A percentile compares a stretch with the other conserved stretches of the same genome.
Conservation (phyloP, 331 rosid genomes). For the Malus hybrid region DNA sequence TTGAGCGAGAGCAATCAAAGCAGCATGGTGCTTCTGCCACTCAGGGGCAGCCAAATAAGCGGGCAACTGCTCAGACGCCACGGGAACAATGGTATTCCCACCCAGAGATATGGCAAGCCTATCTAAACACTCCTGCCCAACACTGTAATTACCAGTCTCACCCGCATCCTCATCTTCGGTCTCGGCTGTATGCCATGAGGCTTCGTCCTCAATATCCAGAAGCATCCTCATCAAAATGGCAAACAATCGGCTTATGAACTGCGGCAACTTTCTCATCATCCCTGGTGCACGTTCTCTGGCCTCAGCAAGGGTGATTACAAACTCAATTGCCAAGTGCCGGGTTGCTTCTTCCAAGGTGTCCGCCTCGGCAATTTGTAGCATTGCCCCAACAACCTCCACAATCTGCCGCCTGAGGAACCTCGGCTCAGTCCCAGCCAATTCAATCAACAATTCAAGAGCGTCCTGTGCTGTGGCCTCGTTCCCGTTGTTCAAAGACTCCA, state of each 20-base stretch:
- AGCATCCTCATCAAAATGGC: conserved; percentile 83
- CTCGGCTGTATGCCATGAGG: conserved; percentile 81
- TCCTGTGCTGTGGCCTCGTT: conserved; percentile 93
- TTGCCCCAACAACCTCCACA: conserved; percentile 78
- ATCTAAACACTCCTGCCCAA: conserved; percentile 93
- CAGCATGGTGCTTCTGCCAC: conserved; percentile 93
- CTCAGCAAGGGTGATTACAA: conserved; percentile 87
- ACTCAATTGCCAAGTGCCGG: conserved; percentile 86
- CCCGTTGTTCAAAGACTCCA: conserved; percentile 71
- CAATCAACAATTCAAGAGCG: conserved; percentile 80
- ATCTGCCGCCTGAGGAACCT: conserved; percentile 80
- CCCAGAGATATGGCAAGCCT: conserved; percentile 83
- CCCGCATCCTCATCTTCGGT: conserved; percentile 87
- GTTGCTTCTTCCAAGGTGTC: conserved; percentile 87
- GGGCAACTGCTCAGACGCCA: conserved; percentile 87
- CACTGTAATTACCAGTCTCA: conserved; percentile 78
- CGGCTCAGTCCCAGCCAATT: conserved; percentile 82
- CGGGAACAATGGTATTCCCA: conserved; percentile 93
- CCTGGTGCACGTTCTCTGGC: conserved; percentile 96
- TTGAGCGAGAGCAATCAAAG: conserved; percentile 80
- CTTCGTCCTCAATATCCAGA: conserved; percentile 82
- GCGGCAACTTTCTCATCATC: conserved; percentile 97
- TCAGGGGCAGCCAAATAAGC: conserved; percentile 73
- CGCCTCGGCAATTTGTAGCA: conserved; percentile 91
- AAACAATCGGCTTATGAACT: conserved; percentile 78